Conservation (phyloP, 306 rosid genomes). For the Castanospermum australe region DNA sequence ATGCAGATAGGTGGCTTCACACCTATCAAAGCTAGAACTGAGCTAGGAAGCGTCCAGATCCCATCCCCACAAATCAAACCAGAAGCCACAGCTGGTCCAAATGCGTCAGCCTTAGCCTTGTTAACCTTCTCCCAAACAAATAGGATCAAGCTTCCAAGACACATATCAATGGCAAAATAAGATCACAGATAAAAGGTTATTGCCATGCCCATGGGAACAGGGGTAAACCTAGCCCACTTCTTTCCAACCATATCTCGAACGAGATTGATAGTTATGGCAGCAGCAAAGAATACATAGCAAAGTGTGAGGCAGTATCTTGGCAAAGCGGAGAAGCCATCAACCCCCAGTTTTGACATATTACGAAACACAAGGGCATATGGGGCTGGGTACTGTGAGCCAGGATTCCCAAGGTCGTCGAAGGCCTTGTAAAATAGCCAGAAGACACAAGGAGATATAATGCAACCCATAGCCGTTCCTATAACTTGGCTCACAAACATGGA, state of each 20-base stretch:
- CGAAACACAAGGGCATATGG: conserved; percentile 26
- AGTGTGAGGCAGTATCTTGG: conserved; percentile 21
- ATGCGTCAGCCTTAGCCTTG: conserved; percentile 44
- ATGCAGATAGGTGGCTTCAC: conserved; percentile 66
- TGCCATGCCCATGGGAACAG: conserved; percentile 71
- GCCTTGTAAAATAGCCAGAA: conserved; percentile 76
- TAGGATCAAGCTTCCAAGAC: conserved; percentile 69
- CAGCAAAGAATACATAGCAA: conserved; percentile 9
- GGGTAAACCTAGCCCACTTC: conserved; percentile 40
- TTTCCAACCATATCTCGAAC: conserved; percentile 10
- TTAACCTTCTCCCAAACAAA: conserved; percentile 46
- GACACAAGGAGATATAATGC: conserved; percentile 49
- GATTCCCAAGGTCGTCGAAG: conserved; percentile 23
- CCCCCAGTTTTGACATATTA: conserved; percentile 18
- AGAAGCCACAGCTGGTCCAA: conserved; percentile 61
- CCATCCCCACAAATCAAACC: conserved; percentile 80
- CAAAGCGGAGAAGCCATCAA: conserved; percentile 22
- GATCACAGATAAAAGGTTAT: conserved; percentile 76
- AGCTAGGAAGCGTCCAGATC: too few species aligned
- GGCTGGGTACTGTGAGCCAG: conserved; percentile 4
- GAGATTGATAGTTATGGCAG: not conserved
- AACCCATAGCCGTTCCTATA: conserved; percentile 61
- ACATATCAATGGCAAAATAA: conserved; percentile 73
- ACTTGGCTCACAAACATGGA: conserved; percentile 79
- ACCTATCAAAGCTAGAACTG: too few species aligned